These are phyloP conservation scores for Hymenoscyphus salicellus DNA, from an alignment of 2,329 filamentous ascomycete species.

Conservation along the genomic window DNA sequence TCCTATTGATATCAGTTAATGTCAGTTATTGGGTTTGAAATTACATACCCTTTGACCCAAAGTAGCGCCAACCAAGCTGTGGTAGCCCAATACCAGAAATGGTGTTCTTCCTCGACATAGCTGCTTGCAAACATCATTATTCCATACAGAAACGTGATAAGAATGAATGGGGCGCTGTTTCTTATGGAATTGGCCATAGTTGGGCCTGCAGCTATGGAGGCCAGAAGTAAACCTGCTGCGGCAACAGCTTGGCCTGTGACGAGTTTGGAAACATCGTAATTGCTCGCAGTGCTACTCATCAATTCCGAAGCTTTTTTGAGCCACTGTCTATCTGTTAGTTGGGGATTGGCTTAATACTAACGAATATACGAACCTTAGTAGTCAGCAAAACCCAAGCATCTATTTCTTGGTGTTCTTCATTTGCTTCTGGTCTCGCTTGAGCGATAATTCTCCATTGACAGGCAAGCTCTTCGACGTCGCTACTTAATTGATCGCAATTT, in stretches of 20 bases:
- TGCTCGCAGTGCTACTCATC: conserved; percentile 87
- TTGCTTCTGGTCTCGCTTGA: conserved; percentile 20
- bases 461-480: conserved; percentile 54
- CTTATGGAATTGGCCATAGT: conserved; percentile 40
- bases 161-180: conserved; percentile 44
- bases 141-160: conserved; percentile 63
- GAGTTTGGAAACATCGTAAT: conserved; percentile 74
- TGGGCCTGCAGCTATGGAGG: conserved; percentile 38
- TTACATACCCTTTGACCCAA: conserved; percentile 42
- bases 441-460: conserved; percentile 62
- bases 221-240: conserved; percentile 36
- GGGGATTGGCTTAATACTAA: background rate
- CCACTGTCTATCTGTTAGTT: conserved; percentile 35
- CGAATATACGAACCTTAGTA: conserved; percentile 38
- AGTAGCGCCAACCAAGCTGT: conserved; percentile 65
- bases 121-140: conserved; percentile 97
- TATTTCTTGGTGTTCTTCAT: conserved; percentile 33
- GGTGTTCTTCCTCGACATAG: conserved; percentile 96
- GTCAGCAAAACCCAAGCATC: conserved; percentile 45
- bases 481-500: conserved; percentile 26
- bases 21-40: background rate
- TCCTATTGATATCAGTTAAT: conserved; percentile 26
- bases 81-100: conserved; percentile 95
- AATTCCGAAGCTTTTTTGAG: conserved; percentile 58
- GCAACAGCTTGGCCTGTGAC: conserved; percentile 44